phyloP scores from a whole-genome alignment of 2,329 filamentous ascomycete genomes.

The Monilinia laxa region DNA sequence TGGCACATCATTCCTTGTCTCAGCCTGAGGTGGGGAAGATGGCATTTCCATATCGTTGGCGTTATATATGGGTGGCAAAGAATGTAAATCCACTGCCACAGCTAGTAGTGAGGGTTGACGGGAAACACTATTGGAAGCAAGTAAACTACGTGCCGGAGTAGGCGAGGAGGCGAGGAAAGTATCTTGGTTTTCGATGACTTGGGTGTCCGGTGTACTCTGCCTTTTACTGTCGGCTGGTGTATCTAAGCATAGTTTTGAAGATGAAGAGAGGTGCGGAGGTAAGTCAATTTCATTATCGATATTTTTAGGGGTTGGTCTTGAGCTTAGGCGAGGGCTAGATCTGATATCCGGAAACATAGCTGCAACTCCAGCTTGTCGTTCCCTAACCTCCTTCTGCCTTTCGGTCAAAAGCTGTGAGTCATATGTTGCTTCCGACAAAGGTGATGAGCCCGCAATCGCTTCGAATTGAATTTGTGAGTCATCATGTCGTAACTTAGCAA shows the following conservation, averaged over 20 bases:
- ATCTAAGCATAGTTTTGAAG: slow-evolving; percentile 28
- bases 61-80: too few species aligned
- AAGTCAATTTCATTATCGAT: slow-evolving; percentile 36
- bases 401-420: slow-evolving; percentile 78
- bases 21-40: slow-evolving; percentile 33
- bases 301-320: slow-evolving; percentile 25
- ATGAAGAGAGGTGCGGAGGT: slow-evolving; percentile 30
- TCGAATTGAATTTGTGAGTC: slow-evolving; percentile 81
- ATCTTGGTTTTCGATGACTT: slow-evolving; percentile 34
- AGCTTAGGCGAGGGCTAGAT: slow-evolving; percentile 49
- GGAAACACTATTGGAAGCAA: slow-evolving; percentile 51
- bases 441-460: slow-evolving; percentile 64
- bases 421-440: slow-evolving; percentile 47
- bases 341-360: slow-evolving; percentile 67
- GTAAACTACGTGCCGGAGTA: slow-evolving; percentile 50
- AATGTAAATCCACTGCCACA: neutral
- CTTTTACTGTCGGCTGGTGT: slow-evolving; percentile 24
- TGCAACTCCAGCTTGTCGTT: slow-evolving; percentile 60
- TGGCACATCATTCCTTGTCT: neutral
- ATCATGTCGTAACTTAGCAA: slow-evolving; percentile 67
- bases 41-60: slow-evolving; percentile 45
- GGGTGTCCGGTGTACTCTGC: slow-evolving; percentile 35
- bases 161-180: slow-evolving; percentile 55
- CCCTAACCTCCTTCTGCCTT: slow-evolving; percentile 73
- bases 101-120: slow-evolving; percentile 59